These are phyloP conservation scores for Cladophialophora psammophila DNA, from an alignment of 2,329 filamentous ascomycete genomes.

Conservation along the genomic window DNA sequence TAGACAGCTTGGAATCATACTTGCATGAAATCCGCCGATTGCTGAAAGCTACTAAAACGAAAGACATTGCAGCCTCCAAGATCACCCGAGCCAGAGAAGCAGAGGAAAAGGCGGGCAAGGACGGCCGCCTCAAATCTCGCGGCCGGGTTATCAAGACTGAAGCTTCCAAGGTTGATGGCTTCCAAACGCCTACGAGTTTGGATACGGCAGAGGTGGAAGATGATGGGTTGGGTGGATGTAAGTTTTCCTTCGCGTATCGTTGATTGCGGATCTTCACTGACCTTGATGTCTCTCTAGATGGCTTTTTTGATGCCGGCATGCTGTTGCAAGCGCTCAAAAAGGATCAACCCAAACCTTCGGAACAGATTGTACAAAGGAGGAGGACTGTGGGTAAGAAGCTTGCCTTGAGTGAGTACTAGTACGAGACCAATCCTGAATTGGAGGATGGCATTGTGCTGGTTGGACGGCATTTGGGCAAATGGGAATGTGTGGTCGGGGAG, in stretches of 20 bases:
- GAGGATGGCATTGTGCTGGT: constrained; percentile 15
- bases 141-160: constrained; percentile 62
- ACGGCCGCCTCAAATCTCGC: constrained; percentile 68
- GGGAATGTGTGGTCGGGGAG: constrained; percentile 18
- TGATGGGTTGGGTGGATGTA: constrained; percentile 92
- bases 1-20: constrained; percentile 89
- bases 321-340: constrained; percentile 68
- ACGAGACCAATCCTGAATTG: not conserved
- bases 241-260: constrained; percentile 54
- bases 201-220: constrained; percentile 78
- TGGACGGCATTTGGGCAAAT: constrained; percentile 22
- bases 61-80: constrained; percentile 60
- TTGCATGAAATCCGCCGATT: constrained; percentile 88
- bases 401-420: constrained; percentile 55
- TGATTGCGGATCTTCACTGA: constrained; percentile 43
- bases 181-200: constrained; percentile 65
- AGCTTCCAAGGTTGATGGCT: constrained; percentile 54
- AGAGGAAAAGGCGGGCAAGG: constrained; percentile 56
- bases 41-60: constrained; percentile 70
- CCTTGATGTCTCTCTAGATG: constrained; percentile 66
- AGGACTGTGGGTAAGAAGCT: constrained; percentile 58
- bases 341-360: constrained; percentile 47
- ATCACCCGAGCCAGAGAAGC: constrained; percentile 68
- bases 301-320: constrained; percentile 98
- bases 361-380: constrained; percentile 42